Evolutionary conservation across 352 stramenopile genomes (phyloP).

Genomic region (Phytophthora sp.): DNA sequence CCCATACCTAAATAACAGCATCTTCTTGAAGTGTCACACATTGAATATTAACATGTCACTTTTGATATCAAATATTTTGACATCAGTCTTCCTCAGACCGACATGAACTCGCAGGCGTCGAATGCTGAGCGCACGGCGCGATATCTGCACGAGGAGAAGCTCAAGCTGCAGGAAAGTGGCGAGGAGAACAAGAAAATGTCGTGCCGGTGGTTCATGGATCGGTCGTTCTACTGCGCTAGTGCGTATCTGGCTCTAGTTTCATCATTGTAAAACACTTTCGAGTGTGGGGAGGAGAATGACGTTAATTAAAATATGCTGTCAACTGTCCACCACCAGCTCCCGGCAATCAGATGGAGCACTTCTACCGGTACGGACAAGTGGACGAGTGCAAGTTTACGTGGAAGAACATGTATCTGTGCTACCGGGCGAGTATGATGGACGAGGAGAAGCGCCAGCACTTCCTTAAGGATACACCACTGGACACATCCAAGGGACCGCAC

Average conservation of each 20-base stretch:
- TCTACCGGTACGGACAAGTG: conserved; percentile 72
- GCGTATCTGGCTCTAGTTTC: conserved; percentile 37
- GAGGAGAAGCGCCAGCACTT: conserved; percentile 74
- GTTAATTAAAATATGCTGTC: neutral
- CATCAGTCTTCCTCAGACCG: neutral
- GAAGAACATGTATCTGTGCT: conserved; percentile 84
- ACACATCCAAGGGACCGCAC: conserved; percentile 59
- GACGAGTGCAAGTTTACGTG: conserved; percentile 86
- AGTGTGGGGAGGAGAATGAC: conserved; percentile 32
- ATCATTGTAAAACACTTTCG: neutral
- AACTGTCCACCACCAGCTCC: conserved; percentile 47
- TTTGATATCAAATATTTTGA: neutral
- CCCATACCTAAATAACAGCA: neutral
- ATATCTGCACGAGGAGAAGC: conserved; percentile 59
- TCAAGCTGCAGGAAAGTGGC: conserved; percentile 40
- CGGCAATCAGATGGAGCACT: conserved; percentile 83
- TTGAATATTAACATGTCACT: neutral
- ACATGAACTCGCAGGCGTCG: conserved; percentile 31
- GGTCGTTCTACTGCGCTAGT: conserved; percentile 87
- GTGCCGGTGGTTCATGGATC: conserved; percentile 82
- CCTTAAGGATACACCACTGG: conserved; percentile 70
- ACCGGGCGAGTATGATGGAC: conserved; percentile 81
- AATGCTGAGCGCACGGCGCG: conserved; percentile 69
- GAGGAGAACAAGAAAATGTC: conserved; percentile 57
- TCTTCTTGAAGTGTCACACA: conserved; percentile 1